Conservation (phyloP, 306 rosid species). For the Argentina anserina region DNA sequence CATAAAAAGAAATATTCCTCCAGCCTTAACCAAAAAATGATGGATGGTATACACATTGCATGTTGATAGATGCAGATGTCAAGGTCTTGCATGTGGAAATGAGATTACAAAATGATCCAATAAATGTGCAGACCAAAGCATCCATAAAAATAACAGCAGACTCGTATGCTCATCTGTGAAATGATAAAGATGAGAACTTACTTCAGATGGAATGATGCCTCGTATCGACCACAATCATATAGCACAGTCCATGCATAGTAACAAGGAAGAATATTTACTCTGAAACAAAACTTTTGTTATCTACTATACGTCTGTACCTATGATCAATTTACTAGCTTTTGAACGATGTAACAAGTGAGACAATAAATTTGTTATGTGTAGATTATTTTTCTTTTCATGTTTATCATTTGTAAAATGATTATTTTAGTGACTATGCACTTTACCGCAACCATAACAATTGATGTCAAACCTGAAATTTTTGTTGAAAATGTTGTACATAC, state of each 20-base stretch:
- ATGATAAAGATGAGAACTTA: slow-evolving; percentile 32
- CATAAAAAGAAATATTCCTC: slow-evolving; percentile 56
- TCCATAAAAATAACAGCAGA: too few species aligned
- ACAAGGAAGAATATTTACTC: slow-evolving; percentile 48
- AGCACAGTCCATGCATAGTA: slow-evolving; percentile 58
- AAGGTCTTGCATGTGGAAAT: background rate
- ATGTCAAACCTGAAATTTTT: too few species aligned
- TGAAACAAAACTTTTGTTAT: too few species aligned
- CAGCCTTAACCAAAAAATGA: slow-evolving; percentile 51
- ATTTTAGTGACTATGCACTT: too few species aligned
- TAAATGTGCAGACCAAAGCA: background rate
- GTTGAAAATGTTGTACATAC: too few species aligned
- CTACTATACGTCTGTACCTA: too few species aligned
- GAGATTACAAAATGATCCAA: background rate
- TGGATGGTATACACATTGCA: slow-evolving; percentile 6
- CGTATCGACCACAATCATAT: slow-evolving; percentile 42
- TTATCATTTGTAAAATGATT: too few species aligned
- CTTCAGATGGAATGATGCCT: slow-evolving; percentile 41
- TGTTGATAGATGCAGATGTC: background rate
- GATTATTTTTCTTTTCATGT: too few species aligned
- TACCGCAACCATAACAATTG: too few species aligned
- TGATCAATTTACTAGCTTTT: too few species aligned
- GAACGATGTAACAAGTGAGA: too few species aligned
- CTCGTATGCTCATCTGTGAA: background rate
- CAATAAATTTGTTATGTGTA: too few species aligned